Evolutionary conservation across 371 early-diverging fungal species (phyloP).

Genomic region (Mycotypha africana): DNA sequence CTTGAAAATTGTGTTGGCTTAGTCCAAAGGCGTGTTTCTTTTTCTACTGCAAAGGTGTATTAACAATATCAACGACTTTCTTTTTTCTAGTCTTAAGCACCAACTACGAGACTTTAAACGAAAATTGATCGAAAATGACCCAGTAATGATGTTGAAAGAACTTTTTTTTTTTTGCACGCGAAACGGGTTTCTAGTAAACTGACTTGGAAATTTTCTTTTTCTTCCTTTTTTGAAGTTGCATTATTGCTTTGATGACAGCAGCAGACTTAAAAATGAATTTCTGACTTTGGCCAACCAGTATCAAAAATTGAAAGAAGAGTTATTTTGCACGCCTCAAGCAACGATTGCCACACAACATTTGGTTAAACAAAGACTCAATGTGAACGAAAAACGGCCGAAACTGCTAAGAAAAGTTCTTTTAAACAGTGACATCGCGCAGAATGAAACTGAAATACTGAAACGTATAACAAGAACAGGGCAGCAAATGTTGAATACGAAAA

Average conservation of each 20-base stretch:
- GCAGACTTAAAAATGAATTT: too few relatives aligned
- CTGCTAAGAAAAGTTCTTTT: conserved; percentile 9
- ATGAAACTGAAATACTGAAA: conserved; percentile 8
- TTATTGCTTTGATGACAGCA: conserved; percentile 4
- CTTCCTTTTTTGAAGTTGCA: background rate
- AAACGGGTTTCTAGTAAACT: too few relatives aligned
- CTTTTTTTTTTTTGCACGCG: too few relatives aligned
- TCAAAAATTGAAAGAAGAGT: conserved; percentile 1
- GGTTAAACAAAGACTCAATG: conserved; percentile 6
- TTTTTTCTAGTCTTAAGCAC: too few relatives aligned
- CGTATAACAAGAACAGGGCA: background rate
- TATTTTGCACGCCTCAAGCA: conserved; percentile 13
- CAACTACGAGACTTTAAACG: too few relatives aligned
- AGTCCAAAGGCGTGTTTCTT: too few relatives aligned
- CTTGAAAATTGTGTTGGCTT: too few relatives aligned
- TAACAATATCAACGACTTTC: too few relatives aligned
- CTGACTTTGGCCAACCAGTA: background rate
- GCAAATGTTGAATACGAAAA: conserved; percentile 8
- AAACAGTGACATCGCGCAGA: background rate
- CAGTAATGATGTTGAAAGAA: background rate
- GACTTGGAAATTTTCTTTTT: too few relatives aligned
- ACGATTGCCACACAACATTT: conserved; percentile 5
- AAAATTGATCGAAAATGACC: background rate
- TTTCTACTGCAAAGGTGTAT: too few relatives aligned
- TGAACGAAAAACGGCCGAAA: conserved; percentile 8